These are phyloP conservation scores for Wallacemonas sp. DNA, from an alignment of 208 protist genomes.

Conservation along the genomic window DNA sequence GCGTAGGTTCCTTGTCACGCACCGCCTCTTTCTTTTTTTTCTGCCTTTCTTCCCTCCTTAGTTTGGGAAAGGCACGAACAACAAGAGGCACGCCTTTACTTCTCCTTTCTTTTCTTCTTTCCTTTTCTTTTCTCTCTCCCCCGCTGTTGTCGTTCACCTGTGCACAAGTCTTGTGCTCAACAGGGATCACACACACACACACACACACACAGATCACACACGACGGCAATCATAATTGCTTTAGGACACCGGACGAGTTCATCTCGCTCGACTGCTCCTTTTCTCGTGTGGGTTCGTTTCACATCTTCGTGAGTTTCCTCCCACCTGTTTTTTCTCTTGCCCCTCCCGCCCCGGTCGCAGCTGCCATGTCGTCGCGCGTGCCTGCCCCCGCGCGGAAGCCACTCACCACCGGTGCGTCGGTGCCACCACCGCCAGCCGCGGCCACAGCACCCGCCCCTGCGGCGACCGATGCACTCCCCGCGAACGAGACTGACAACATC, in stretches of 20 bases:
- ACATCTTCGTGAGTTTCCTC: background rate
- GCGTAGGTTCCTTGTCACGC: too few species aligned
- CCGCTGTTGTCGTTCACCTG: background rate
- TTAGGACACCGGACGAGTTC: too few species aligned
- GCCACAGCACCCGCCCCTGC: background rate
- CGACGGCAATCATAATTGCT: too few species aligned
- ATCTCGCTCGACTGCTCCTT: too few species aligned
- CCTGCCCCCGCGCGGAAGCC: conserved; percentile 5
- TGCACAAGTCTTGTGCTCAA: too few species aligned
- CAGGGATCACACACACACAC: too few species aligned
- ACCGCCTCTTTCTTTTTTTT: background rate
- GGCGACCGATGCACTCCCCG: background rate
- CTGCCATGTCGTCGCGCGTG: conserved; percentile 17
- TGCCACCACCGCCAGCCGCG: background rate
- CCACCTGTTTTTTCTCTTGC: background rate
- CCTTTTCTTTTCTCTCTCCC: conserved; percentile 1
- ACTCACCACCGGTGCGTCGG: background rate
- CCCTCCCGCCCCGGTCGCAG: background rate
- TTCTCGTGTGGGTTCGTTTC: too few species aligned
- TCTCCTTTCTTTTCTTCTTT: conserved; percentile 3
- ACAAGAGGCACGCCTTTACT: background rate
- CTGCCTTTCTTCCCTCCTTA: background rate
- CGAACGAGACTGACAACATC: conserved; percentile 51
- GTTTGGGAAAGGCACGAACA: background rate
- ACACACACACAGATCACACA: too few species aligned